Percentiles rank a stretch among this genome's conserved stretches.
Conservation (phyloP, 2,329 filamentous ascomycete species). For the Sphaerulina musiva region DNA sequence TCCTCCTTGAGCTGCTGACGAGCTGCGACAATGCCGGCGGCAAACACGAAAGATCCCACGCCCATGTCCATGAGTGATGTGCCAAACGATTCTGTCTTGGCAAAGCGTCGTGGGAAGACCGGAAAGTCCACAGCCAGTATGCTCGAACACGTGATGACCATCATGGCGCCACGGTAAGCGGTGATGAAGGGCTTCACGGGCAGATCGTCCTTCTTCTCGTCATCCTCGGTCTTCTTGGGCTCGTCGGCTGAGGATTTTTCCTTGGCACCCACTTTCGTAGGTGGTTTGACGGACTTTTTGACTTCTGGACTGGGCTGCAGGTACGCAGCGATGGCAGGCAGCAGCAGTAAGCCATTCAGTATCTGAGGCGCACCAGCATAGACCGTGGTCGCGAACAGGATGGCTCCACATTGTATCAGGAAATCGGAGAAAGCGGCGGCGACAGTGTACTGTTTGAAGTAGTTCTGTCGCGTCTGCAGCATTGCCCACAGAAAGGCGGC, state of each 20-base stretch:
- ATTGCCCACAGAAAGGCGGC: slow-evolving; percentile 82
- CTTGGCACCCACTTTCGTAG: slow-evolving; percentile 17
- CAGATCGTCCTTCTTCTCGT: slow-evolving; percentile 44
- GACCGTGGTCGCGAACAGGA: slow-evolving; percentile 77
- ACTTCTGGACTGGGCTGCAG: slow-evolving; percentile 43
- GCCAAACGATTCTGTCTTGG: slow-evolving; percentile 98
- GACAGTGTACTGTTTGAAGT: slow-evolving; percentile 70
- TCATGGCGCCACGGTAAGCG: slow-evolving; percentile 82
- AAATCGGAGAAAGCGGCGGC: slow-evolving; percentile 72
- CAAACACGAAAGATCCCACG: slow-evolving; percentile 96
- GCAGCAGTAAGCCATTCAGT: slow-evolving; percentile 65
- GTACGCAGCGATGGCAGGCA: slow-evolving; percentile 52
- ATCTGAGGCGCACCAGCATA: slow-evolving; percentile 71
- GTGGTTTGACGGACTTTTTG: slow-evolving; percentile 23
- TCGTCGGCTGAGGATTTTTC: slow-evolving; percentile 21
- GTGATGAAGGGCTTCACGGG: slow-evolving; percentile 90
- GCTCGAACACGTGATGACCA: slow-evolving; percentile 79
- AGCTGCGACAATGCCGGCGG: slow-evolving; percentile 82
- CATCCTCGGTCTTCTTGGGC: not conserved
- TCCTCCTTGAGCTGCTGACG: slow-evolving; percentile 66
- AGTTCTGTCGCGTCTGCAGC: slow-evolving; percentile 73
- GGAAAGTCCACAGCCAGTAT: slow-evolving; percentile 97
- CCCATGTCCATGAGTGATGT: slow-evolving; percentile 98
- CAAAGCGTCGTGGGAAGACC: slow-evolving; percentile 87
- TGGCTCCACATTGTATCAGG: slow-evolving; percentile 73